Base-by-base conservation (phyloP, 176 grass and related monocot genomes). In the Triticum turgidum region DNA sequence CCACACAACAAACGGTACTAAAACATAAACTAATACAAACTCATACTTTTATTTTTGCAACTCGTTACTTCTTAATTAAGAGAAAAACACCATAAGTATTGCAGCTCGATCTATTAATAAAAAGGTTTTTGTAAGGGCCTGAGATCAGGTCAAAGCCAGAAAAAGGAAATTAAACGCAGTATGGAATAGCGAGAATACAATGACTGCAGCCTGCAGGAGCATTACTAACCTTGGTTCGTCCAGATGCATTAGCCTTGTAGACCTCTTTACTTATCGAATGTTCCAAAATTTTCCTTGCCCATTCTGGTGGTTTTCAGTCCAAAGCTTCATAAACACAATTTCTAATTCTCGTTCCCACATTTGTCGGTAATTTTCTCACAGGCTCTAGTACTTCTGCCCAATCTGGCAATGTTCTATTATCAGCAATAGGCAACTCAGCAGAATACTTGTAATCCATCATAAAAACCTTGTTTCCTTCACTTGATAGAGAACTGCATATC, bases 281-380 rank as follows among this genome's bases (percentile, higher is more conserved):
- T 82, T 96, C 97, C 88, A 98, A 84, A 89, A 91, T 93, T 86
- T 92, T 87, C 79, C 77, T 90, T 85, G 94, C 97, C 97, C 94
- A 96, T 82, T 98, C 97, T 86, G 94, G 97, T 51, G 97, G 94
- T 76, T 92, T 91, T 82, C 39, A 86, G 14, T 94, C 94, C 76
- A 98, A 84, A 62, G 94, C 84, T 87, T 96, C 86, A 83, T 91
- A 92, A 82, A 98, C 89, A n/a, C 94, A 98, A 83, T 94, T 98
- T 91, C 97, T 96, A 47, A 98, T 96, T 91, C 97, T 92, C 35
- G 97, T 98, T 71, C 97, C 97, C 47, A 98, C 97, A 92, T 98
- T 98, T 67, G 94, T 98, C 15, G 94, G 97, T 45, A 98, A 85
- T 86, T 98, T 98, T 86, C 86, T 92, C 78, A 98, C 97, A 78